phyloP scores from a whole-genome alignment of 1,284 basidiomycete genomes.

The Ceratobasidium papillatum region DNA sequence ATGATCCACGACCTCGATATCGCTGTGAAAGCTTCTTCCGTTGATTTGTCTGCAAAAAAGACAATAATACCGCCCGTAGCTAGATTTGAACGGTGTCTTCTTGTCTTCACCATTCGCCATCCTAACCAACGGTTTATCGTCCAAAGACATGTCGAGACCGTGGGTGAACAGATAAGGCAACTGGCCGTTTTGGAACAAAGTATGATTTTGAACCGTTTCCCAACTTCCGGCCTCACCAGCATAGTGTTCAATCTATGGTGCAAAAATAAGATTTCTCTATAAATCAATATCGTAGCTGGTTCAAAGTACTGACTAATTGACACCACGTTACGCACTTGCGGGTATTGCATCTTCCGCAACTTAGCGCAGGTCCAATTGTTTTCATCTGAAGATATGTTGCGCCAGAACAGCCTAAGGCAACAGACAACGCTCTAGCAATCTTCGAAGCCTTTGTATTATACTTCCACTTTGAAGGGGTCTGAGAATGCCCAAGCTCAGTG shows the following conservation, averaged over 20 bases:
- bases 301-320: not conserved
- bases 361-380: not conserved
- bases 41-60: not conserved
- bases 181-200: not conserved
- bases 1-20: not conserved
- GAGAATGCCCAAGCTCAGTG: not conserved
- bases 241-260: not conserved
- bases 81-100: not conserved
- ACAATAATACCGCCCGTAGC: not conserved
- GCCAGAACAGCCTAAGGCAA: not conserved
- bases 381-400: slow-evolving; percentile 18
- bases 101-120: not conserved
- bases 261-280: not conserved
- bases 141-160: not conserved
- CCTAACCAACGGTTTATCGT: not conserved
- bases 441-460: not conserved
- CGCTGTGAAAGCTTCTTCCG: not conserved
- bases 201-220: not conserved
- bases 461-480: no score
- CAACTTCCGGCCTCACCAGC: not conserved
- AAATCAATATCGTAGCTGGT: not conserved
- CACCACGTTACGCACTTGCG: not conserved
- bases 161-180: not conserved
- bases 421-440: not conserved
- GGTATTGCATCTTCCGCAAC: slow-evolving; percentile 16